Evolutionary conservation across 1,284 basidiomycete species (phyloP).

Genomic region (Trichosporon sp.): DNA sequence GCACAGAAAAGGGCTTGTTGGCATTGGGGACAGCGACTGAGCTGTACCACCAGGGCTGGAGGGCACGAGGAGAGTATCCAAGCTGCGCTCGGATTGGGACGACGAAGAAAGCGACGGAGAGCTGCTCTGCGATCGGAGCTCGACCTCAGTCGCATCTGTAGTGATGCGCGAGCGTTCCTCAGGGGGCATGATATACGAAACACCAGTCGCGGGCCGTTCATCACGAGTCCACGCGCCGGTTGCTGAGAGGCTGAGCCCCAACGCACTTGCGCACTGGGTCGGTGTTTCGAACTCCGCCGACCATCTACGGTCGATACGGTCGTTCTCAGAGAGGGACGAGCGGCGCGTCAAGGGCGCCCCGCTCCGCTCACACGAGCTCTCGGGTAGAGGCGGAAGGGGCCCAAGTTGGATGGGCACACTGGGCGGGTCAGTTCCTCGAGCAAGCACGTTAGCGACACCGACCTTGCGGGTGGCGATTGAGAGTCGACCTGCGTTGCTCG

Average conservation of each 20-base stretch:
- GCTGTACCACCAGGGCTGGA: background rate
- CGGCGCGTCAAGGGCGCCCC: background rate
- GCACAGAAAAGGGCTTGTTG: background rate
- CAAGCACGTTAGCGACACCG: background rate
- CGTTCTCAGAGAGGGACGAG: background rate
- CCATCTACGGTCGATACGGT: background rate
- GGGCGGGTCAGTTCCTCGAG: background rate
- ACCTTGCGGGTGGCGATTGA: background rate
- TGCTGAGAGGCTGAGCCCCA: background rate
- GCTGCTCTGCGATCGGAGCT: background rate
- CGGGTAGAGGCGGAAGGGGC: slow-evolving; percentile 14
- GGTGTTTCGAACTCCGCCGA: background rate
- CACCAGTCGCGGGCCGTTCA: background rate
- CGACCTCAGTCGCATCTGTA: background rate
- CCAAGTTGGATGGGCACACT: slow-evolving; percentile 15
- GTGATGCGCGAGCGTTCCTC: slow-evolving; percentile 16
- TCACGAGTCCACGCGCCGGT: background rate
- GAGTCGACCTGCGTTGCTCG: background rate
- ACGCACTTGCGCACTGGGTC: background rate
- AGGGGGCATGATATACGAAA: slow-evolving; percentile 19
- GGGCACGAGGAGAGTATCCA: background rate
- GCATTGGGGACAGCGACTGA: background rate
- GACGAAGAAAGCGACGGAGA: background rate
- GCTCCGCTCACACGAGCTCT: background rate
- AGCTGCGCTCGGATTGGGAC: background rate